Evolutionary conservation across 2,329 filamentous ascomycete genomes (phyloP).

Genomic region (Botrytis fragariae): DNA sequence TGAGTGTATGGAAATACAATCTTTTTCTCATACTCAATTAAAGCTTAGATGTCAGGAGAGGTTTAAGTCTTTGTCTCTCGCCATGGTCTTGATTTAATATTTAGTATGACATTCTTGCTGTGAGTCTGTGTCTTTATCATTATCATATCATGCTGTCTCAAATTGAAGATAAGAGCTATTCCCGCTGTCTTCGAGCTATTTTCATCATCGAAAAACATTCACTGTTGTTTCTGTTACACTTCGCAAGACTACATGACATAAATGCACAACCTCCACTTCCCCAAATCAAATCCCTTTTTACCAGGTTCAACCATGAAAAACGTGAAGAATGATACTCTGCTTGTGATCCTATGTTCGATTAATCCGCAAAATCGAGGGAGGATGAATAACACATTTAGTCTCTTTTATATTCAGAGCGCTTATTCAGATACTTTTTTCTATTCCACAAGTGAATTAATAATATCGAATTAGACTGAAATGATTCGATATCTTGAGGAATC

Average conservation of each 20-base stretch:
- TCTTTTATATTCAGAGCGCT: not conserved
- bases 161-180: too few relatives aligned
- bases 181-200: not conserved
- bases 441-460: not conserved
- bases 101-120: not conserved
- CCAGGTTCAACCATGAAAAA: too few relatives aligned
- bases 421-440: too few relatives aligned
- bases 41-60: not conserved
- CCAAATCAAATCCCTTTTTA: too few relatives aligned
- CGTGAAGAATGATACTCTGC: not conserved
- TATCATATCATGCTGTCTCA: too few relatives aligned
- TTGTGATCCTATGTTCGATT: accelerated
- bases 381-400: not conserved
- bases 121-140: too few relatives aligned
- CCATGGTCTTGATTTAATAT: not conserved
- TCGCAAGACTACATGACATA: not conserved
- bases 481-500: too few relatives aligned
- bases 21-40: accelerated
- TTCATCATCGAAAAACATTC: not conserved
- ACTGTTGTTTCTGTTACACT: not conserved
- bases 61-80: not conserved
- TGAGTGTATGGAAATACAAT: accelerated
- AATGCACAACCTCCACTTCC: not conserved
- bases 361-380: not conserved
- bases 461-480: too few relatives aligned